Base-by-base conservation (phyloP, 2,329 filamentous ascomycete species). In the Dactylellina parvicollis region DNA sequence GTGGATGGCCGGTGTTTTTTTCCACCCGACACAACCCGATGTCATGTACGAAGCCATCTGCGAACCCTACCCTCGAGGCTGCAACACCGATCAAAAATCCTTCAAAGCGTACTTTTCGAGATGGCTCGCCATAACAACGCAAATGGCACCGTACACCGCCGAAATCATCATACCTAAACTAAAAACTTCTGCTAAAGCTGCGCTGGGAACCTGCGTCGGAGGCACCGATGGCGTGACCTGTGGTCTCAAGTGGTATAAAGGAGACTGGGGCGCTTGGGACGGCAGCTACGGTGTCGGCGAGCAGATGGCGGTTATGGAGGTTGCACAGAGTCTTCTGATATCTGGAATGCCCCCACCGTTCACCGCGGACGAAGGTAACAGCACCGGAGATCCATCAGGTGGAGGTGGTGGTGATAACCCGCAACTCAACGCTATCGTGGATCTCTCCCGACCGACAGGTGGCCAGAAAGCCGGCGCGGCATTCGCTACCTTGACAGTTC, bases 31-130 rank as follows among this genome's bases (percentile, higher is more conserved):
- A 14, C 85, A 86, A 76, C 85, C 86, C 20, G 82, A 86, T 77
- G 81, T 90, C 80, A 87, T 91, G 85, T 87, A 83, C 77, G 89
- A 91, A 80, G 83, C 83, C 46, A 86, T 86, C n/a, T 91, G 89
- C 81, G 89, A 91, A 79, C 81, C 69, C 14, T 66, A 74, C 32
- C 76, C 74, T 2, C 67, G 47, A 12, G 57, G 78, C 0, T 92
- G 89, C 80, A 85, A 87, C 78, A 83, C 81, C 54, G 88, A 90
- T 79, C 87, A 88, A 83, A 85, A 84, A 76, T 87, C 86, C 7
- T 90, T 89, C 84, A 92, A 91, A 81, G 88, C 84, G 44, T 89
- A 88, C 78, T 83, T 90, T 28, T 83, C 87, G 24, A 86, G 88
- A 61, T 89, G 88, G 81, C 85, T 89, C 82, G 88, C 85, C 81